Percentiles rank a stretch among this genome's conserved stretches.
These are phyloP conservation scores for Phytophthora capsici DNA, from an alignment of 352 stramenopile genomes.

Conservation along the genomic window DNA sequence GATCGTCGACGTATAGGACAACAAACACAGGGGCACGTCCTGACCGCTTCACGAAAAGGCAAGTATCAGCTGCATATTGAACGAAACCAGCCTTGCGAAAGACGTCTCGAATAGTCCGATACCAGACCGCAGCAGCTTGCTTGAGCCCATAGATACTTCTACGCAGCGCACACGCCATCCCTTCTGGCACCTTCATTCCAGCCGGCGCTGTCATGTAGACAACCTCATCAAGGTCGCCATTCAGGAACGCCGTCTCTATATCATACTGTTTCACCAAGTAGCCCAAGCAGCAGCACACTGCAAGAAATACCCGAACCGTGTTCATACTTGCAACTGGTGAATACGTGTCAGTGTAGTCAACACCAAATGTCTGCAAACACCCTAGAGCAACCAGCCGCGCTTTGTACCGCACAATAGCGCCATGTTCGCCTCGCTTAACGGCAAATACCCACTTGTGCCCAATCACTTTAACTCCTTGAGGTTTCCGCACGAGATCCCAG, in stretches of 20 bases:
- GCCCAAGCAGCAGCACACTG: neutral
- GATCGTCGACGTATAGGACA: too few species aligned
- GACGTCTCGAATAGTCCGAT: slow-evolving; percentile 14
- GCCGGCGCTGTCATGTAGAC: slow-evolving; percentile 31
- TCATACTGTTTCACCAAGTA: neutral
- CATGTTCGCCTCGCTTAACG: neutral
- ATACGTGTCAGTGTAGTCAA: slow-evolving; percentile 37
- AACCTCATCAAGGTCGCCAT: slow-evolving; percentile 34
- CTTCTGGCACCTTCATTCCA: slow-evolving; percentile 8
- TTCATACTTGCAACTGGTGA: slow-evolving; percentile 33
- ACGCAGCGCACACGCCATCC: slow-evolving; percentile 29
- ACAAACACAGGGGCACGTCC: too few species aligned
- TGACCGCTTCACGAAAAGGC: too few species aligned
- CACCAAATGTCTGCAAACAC: neutral
- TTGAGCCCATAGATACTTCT: slow-evolving; percentile 47
- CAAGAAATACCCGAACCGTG: slow-evolving; percentile 31
- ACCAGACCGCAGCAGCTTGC: slow-evolving; percentile 38
- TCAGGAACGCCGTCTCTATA: slow-evolving; percentile 21
- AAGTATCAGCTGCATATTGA: too few species aligned
- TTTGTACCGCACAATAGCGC: neutral
- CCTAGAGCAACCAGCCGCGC: neutral
- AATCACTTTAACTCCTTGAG: neutral
- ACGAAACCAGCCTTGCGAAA: neutral
- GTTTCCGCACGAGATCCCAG: neutral
- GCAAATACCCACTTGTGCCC: neutral